Evolutionary conservation across 768 basidiomycete species (phyloP).

Genomic region (Naematelia aurantialba): DNA sequence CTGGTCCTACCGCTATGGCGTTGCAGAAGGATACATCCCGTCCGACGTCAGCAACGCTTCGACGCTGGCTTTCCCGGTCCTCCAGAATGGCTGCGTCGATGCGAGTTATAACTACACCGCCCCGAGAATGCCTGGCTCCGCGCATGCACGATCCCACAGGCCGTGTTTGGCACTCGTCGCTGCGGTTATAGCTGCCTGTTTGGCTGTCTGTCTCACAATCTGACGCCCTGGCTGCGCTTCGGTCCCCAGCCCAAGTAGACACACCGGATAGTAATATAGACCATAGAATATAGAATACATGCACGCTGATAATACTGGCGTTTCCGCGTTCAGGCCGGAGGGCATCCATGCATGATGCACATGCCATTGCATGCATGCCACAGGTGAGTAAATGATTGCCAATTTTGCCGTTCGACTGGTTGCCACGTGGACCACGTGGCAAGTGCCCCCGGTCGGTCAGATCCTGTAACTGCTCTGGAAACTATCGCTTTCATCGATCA

Average conservation of each 20-base stretch:
- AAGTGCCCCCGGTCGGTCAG: not conserved
- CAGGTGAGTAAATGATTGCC: too few species aligned
- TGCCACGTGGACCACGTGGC: not conserved
- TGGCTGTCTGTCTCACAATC: too few species aligned
- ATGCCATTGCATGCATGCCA: not conserved
- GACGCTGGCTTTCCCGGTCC: slow-evolving; percentile 36
- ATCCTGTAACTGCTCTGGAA: not conserved
- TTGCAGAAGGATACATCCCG: slow-evolving; percentile 44
- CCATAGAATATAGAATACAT: too few species aligned
- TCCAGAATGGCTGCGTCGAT: slow-evolving; percentile 45
- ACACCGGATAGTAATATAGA: too few species aligned
- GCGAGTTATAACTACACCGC: slow-evolving; percentile 41
- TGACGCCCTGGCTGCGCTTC: too few species aligned
- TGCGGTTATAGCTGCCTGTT: too few species aligned
- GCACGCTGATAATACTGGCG: too few species aligned
- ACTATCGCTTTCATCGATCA: not conserved
- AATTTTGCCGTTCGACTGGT: too few species aligned
- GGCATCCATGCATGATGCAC: not conserved
- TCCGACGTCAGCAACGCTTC: slow-evolving; percentile 41
- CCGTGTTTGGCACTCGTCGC: too few species aligned
- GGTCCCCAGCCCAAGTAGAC: too few species aligned
- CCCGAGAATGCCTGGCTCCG: slow-evolving; percentile 15
- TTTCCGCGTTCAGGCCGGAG: too few species aligned
- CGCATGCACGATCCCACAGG: not conserved
- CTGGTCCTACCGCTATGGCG: slow-evolving; percentile 41